These are phyloP conservation scores for Sherardia arvensis DNA, from an alignment of 257 asterid genomes.

Conservation along the genomic window DNA sequence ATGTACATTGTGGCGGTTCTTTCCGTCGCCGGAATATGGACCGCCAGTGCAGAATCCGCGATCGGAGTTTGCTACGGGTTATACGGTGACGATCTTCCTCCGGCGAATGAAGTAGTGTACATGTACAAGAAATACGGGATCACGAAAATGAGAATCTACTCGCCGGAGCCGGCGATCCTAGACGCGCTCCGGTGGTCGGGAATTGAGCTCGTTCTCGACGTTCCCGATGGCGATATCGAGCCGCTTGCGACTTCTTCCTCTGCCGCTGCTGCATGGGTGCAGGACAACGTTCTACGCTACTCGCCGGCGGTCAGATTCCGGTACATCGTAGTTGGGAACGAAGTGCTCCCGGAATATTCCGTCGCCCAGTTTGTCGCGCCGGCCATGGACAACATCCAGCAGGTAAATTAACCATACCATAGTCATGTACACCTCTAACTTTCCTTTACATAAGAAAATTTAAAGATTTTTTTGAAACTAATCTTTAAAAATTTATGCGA, in stretches of 20 bases:
- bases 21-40: not conserved
- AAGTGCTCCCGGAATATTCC: conserved; percentile 6
- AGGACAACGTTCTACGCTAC: conserved; percentile 7
- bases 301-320: conserved; percentile 18
- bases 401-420: no score
- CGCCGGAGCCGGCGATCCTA: conserved; percentile 12
- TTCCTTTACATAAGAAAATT: no score
- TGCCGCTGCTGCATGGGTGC: conserved; percentile 27
- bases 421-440: no score
- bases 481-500: no score
- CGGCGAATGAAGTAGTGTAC: conserved; percentile 13
- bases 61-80: conserved; percentile 30
- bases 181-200: conserved; percentile 24
- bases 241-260: conserved; percentile 13
- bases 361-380: conserved; percentile 8
- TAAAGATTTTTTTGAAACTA: no score
- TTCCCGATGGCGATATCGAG: conserved; percentile 17
- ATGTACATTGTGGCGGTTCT: not conserved
- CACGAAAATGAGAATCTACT: conserved; percentile 17
- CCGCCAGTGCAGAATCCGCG: conserved; percentile 13
- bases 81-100: conserved; percentile 24
- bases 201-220: conserved; percentile 23
- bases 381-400: conserved; percentile 25
- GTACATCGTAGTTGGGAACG: conserved; percentile 34
- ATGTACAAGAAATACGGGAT: conserved; percentile 26